These are phyloP conservation scores for Mallotus japonicus DNA, from an alignment of 441 rosid species.

Conservation along the genomic window DNA sequence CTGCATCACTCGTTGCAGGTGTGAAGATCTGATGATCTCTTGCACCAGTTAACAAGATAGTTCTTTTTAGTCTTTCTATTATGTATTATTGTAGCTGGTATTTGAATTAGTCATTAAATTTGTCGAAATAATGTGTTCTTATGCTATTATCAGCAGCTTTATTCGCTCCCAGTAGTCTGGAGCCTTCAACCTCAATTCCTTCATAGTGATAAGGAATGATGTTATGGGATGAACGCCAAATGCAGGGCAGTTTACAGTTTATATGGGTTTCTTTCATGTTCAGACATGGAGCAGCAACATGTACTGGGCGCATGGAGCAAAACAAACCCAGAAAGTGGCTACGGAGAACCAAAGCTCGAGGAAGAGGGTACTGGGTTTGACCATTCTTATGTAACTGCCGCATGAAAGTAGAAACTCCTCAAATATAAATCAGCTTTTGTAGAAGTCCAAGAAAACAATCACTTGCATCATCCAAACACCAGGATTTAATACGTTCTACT, in stretches of 20 bases:
- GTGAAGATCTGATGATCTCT: constrained; percentile 23
- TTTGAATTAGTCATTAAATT: constrained; percentile 20
- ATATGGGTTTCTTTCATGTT: background rate
- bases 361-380: background rate
- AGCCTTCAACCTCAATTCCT: no score
- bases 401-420: background rate
- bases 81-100: constrained; percentile 27
- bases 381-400: background rate
- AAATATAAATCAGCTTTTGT: background rate
- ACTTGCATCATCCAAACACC: background rate
- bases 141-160: background rate
- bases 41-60: constrained; percentile 9
- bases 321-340: background rate
- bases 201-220: background rate
- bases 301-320: no score
- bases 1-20: constrained; percentile 18
- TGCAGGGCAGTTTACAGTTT: background rate
- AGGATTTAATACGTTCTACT: background rate
- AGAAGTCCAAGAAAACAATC: background rate
- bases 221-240: background rate
- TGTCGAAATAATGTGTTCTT: background rate
- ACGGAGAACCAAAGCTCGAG: background rate
- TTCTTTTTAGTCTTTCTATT: constrained; percentile 9
- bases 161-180: no score
- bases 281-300: no score